phyloP scores from a whole-genome alignment of 129 eudicot species.

The Chrysanthemum lavandulifolium region DNA sequence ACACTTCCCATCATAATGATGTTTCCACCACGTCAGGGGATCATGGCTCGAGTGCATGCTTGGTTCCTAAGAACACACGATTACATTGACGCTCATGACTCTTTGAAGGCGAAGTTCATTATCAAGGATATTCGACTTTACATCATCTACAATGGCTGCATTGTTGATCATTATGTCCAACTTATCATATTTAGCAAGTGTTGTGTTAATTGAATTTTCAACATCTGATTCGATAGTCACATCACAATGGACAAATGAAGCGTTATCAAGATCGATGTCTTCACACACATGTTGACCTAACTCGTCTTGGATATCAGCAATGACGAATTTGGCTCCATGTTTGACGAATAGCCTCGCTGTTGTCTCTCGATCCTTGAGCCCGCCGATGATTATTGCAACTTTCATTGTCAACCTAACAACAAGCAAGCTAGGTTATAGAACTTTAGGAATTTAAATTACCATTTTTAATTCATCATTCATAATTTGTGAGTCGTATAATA shows the following conservation, averaged over 20 bases:
- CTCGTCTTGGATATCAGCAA: slow-evolving; percentile 1
- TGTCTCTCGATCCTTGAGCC: slow-evolving; percentile 2
- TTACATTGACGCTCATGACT: slow-evolving; percentile 16
- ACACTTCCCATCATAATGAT: slow-evolving; percentile 25
- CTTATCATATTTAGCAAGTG: slow-evolving; percentile 6
- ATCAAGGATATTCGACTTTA: not conserved
- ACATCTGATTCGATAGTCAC: slow-evolving; percentile 23
- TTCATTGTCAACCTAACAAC: not conserved
- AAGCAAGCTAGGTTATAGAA: too few species aligned
- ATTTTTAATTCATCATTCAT: too few species aligned
- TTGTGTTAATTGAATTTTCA: slow-evolving; percentile 21
- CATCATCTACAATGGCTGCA: slow-evolving; percentile 13
- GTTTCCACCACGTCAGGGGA: slow-evolving; percentile 18
- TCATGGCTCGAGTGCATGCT: slow-evolving; percentile 31
- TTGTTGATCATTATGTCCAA: slow-evolving; percentile 39
- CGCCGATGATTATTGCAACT: not conserved
- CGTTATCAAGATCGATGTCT: not conserved
- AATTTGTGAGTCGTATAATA: too few species aligned
- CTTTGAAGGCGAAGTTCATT: not conserved
- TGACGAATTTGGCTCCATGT: slow-evolving; percentile 12
- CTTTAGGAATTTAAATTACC: too few species aligned
- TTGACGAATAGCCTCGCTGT: slow-evolving; percentile 12
- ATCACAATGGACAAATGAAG: slow-evolving; percentile 1
- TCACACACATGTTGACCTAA: not conserved
- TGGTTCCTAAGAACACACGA: slow-evolving; percentile 25